Evolutionary conservation across 176 grass and related monocot genomes (phyloP), one percentile per base, ranked within the genome.

Genomic region (Zea mays): DNA sequence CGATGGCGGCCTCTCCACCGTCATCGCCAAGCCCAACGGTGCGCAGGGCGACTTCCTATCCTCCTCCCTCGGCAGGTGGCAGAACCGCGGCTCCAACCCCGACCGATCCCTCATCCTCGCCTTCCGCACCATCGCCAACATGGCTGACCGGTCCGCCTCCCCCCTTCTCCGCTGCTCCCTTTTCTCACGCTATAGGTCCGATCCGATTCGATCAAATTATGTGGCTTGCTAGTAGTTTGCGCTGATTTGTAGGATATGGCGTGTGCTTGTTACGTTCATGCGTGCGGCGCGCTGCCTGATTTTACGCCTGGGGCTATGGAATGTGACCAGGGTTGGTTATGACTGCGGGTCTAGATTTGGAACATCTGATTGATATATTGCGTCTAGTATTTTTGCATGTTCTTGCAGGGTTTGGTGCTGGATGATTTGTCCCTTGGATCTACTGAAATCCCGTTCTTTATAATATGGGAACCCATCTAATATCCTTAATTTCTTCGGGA

Each of bases 1-100:
- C 34, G 93, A 97, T 65, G 90, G 93, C 5, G 90, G 87, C 5
- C 93, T 90, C 67, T 92, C 87, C 79, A 93, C 90, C 82, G 90
- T 96, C 78, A 96, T 96, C 86, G 87, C 90, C 85, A 90, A 93
- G 72, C 90, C 90, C 79, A 93, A 92, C 90, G 90, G 90, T 62
- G 79, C 85, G 0, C 87, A 90, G 67, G 84, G 85, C 34, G 90
- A 92, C 6, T 90, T 90, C 82, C 85, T 92, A 42, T 90, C 90
- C 17, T 88, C 90, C 4, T 93, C 93, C 45, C 87, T 97, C 42
- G 87, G 93, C 15, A 80, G 90, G 33, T 90, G 90, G 93, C 90
- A 88, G 90, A 90, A 97, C 73, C 90, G 93, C 2, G 87, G 90
- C 7, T 80, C 79, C 71, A 93, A 97, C 78, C 90, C 93, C 8